Evolutionary conservation across 1,284 basidiomycete genomes (phyloP).

Genomic region (Trichosporon sp.): DNA sequence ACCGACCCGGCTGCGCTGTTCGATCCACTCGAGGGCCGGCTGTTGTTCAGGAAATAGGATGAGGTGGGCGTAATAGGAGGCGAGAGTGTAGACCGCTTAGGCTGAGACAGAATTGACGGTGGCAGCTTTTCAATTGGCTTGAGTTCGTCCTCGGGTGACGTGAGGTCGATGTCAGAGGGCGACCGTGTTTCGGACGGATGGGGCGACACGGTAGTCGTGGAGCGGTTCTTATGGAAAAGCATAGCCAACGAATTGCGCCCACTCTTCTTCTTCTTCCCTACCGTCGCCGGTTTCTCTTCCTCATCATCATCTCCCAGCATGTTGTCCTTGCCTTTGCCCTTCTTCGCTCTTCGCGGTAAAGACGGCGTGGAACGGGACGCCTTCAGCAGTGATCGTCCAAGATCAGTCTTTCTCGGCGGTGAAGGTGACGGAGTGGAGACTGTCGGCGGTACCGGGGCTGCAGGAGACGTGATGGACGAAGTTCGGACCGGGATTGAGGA

Average conservation of each 20-base stretch:
- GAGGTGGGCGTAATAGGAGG: neutral
- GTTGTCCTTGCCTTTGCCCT: neutral
- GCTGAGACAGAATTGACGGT: neutral
- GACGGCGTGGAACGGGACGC: neutral
- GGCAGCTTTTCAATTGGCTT: neutral
- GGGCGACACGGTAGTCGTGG: neutral
- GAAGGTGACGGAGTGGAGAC: neutral
- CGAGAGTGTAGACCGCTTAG: neutral
- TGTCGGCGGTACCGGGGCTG: neutral
- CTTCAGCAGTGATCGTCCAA: neutral
- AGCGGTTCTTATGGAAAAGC: neutral
- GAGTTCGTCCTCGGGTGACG: neutral
- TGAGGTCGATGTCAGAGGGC: slow-evolving; percentile 1
- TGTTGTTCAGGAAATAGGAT: neutral
- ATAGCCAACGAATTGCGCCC: neutral
- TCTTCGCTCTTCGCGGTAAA: neutral
- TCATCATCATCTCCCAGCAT: neutral
- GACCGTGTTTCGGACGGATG: neutral
- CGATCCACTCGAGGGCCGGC: neutral
- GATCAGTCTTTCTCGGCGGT: neutral
- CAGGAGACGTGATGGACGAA: neutral
- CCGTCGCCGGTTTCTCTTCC: neutral
- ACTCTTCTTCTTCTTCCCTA: neutral
- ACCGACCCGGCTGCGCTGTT: neutral
- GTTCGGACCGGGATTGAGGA: neutral